Evolutionary conservation across 495 filamentous ascomycete species (phyloP).

Genomic region (Amniculicola lignicola): DNA sequence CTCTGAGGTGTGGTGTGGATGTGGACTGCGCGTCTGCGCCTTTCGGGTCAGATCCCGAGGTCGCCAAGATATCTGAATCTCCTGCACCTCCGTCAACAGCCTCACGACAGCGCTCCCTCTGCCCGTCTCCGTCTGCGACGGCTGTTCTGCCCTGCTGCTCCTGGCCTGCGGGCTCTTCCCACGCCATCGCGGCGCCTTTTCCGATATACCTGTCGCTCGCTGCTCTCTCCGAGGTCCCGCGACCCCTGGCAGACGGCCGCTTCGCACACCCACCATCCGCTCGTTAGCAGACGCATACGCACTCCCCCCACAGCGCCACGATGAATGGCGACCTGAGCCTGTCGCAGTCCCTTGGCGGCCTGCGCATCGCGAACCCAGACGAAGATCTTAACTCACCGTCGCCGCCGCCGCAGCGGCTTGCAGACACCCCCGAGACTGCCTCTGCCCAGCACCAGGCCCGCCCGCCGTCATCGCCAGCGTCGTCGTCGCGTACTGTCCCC

Average conservation of each 20-base stretch:
- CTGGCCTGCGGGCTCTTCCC: constrained; percentile 17
- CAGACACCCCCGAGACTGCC: constrained; percentile 38
- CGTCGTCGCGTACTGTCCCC: constrained; percentile 35
- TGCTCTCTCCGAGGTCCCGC: not conserved
- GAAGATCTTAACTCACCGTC: constrained; percentile 49
- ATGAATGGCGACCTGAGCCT: constrained; percentile 95
- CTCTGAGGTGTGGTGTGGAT: too few species aligned
- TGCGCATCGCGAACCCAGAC: constrained; percentile 97
- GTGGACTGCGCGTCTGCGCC: too few species aligned
- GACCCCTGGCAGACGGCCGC: constrained; percentile 1
- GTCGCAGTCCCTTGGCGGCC: constrained; percentile 85
- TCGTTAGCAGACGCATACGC: constrained; percentile 24
- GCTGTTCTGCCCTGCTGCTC: constrained; percentile 11
- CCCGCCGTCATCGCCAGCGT: constrained; percentile 31
- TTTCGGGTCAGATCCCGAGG: too few species aligned
- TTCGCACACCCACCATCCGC: constrained; percentile 15
- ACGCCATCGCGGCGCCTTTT: constrained; percentile 1
- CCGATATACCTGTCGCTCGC: not conserved
- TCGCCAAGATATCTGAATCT: too few species aligned
- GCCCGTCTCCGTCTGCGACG: constrained; percentile 14
- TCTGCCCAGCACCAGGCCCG: constrained; percentile 13
- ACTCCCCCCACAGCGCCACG: constrained; percentile 7
- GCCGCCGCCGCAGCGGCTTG: constrained; percentile 56
- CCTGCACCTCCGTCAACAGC: too few species aligned
- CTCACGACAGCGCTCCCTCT: constrained; percentile 11